Percentiles rank a stretch among this genome's conserved stretches.
phyloP scores from a whole-genome alignment of 2,329 filamentous ascomycete species.

The Pezicula neosporulosa region DNA sequence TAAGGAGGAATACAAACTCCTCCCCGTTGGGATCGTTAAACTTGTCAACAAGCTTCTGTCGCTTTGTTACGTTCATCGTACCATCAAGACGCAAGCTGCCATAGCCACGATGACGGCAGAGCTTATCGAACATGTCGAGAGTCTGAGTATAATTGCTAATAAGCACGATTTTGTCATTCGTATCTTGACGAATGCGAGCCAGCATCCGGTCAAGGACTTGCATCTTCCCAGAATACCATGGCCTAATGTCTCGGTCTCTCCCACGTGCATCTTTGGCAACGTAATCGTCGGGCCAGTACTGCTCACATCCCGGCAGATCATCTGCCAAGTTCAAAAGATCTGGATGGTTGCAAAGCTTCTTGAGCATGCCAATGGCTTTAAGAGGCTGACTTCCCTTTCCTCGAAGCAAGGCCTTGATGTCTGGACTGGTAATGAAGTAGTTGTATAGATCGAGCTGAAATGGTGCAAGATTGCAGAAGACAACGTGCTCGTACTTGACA shows the following conservation, averaged over 20 bases:
- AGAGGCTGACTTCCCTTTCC: slow-evolving; percentile 95
- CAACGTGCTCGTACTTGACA: slow-evolving; percentile 98
- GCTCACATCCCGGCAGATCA: slow-evolving; percentile 84
- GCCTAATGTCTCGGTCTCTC: slow-evolving; percentile 85
- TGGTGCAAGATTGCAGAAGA: slow-evolving; percentile 91
- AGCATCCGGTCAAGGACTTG: slow-evolving; percentile 97
- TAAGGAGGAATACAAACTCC: slow-evolving; percentile 94
- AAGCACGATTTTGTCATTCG: slow-evolving; percentile 97
- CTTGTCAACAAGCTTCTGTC: slow-evolving; percentile 93
- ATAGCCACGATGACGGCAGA: slow-evolving; percentile 83
- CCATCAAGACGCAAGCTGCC: slow-evolving; percentile 88
- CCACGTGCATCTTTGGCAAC: slow-evolving; percentile 84
- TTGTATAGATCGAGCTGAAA: slow-evolving; percentile 96
- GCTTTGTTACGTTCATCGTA: slow-evolving; percentile 96
- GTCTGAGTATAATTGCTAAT: slow-evolving; percentile 99
- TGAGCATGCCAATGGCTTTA: slow-evolving; percentile 93
- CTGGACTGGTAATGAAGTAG: slow-evolving; percentile 92
- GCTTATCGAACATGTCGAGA: slow-evolving; percentile 85
- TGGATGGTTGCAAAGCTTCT: slow-evolving; percentile 98
- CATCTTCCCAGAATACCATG: slow-evolving; percentile 99
- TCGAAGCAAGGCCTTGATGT: slow-evolving; percentile 85
- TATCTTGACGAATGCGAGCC: slow-evolving; percentile 89
- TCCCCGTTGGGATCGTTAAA: slow-evolving; percentile 91
- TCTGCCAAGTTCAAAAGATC: slow-evolving; percentile 80
- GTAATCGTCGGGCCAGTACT: slow-evolving; percentile 80